Base-by-base conservation (phyloP, 768 basidiomycete genomes). In the Suillus decipiens region DNA sequence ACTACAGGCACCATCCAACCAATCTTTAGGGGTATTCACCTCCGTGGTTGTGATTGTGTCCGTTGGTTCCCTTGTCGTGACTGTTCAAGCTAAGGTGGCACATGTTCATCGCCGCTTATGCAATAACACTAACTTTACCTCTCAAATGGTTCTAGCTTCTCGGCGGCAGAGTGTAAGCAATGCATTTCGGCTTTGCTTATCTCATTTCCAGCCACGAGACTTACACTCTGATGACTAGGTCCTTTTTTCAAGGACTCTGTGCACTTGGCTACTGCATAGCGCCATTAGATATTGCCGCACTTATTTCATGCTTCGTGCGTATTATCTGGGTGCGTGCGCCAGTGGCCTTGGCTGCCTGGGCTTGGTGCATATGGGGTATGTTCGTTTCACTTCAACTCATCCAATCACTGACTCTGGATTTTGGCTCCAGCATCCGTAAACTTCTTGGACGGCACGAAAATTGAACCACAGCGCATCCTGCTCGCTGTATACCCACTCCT, bases 311-410 rank as follows among this genome's bases (percentile, higher is more conserved):
- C 69, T 94, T 96, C 68, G 87, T 99, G 17, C 90, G 85, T 51
- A 77, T 88, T 34, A 89, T 99, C 56, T 97, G 90, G 78, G 80
- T 99, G 62, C 86, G 96, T 62, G 89, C 88, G 36, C 96, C 96
- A 11, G 75, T 99, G 36, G 90, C 95, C 51, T 74, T 96, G 33
- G 81, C 88, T 22, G 91, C 93, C 14, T 96, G 95, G 90, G 95
- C 83, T 42, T 99, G 96, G 96, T 93, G 89, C 74, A 91, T 97
- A 63, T 99, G 95, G 95, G 96, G 96, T 98, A 71, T 63, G 85
- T 75, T n/a, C 48, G 11, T 48, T 24, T 36, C 24, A 34, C 41
- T 63, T 53, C 47, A 14, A 24, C 51, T 36, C 31, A 42, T 31
- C 59, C 33, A 36, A 45, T 39, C 7, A 17, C 67, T 69, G 10